Evolutionary conservation across 345 rosid species (phyloP).

Genomic region (Melastoma malabathricum): DNA sequence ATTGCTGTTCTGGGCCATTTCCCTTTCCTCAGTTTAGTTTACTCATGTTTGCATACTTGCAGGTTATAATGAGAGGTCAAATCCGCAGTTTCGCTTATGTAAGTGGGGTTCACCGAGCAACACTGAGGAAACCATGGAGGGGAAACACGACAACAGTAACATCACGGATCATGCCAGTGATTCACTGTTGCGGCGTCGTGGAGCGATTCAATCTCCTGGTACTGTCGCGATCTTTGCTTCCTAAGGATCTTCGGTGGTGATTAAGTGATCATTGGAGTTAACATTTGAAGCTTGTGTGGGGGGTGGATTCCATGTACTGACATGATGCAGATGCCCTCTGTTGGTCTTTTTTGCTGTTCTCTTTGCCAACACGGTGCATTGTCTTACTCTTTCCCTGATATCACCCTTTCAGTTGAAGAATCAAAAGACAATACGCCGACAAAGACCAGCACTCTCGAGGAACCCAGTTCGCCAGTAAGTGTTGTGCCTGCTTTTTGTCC

Average conservation of each 20-base stretch:
- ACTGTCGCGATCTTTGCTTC: conserved; percentile 5
- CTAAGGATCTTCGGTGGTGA: not conserved
- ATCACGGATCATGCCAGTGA: conserved; percentile 16
- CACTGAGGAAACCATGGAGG: conserved; percentile 14
- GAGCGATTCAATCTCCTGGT: conserved; percentile 38
- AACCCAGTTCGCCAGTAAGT: too few species aligned
- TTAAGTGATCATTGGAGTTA: not conserved
- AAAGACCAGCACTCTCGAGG: too few species aligned
- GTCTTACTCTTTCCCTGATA: conserved; percentile 6
- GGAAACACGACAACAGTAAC: conserved; percentile 16
- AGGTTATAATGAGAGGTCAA: conserved; percentile 25
- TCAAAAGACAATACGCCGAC: too few species aligned
- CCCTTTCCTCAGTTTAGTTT: too few species aligned
- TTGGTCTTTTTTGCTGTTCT: not conserved
- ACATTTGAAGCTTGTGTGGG: not conserved
- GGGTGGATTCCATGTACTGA: not conserved
- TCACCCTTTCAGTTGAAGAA: too few species aligned
- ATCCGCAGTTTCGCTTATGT: conserved; percentile 41
- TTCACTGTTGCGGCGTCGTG: conserved; percentile 35
- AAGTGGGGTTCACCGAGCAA: conserved; percentile 65
- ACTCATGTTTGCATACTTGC: not conserved
- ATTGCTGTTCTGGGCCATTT: too few species aligned
- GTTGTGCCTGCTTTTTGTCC: too few species aligned
- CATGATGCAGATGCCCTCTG: not conserved
- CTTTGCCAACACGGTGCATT: not conserved